Evolutionary conservation across 2,329 filamentous ascomycete species (phyloP), one percentile per base, ranked within the genome.

Genomic region (Colletotrichum salicis): DNA sequence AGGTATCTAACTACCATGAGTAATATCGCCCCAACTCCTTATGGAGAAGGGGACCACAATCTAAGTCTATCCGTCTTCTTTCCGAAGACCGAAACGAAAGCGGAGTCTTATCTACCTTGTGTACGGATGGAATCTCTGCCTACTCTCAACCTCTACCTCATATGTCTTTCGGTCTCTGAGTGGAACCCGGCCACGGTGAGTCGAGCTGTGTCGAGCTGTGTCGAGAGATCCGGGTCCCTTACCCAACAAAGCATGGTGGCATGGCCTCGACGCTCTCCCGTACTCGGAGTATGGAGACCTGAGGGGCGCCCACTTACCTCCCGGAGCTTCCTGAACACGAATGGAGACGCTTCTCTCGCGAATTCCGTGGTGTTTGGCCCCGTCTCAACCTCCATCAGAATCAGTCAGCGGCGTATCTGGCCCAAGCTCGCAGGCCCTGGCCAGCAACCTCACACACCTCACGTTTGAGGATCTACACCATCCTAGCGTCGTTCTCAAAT

Each of bases 381-480:
- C 35, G 70, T 72, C 70, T 64, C 65, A 70, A 60, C 35, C 69
- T 59, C 35, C 27, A 33, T 33, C 48, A 59, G 54, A 54, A 59
- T 69, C 64, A 59, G 27, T 59, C 59, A 72, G 65, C 70, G 33
- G 52, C 35, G 55, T 35, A 60, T n/a, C 60, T 48, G 65, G 66
- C 60, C 70, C 65, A 37, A 70, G 70, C 65, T 72, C 55, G 35
- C 31, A 33, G 35, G 41, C 45, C 48, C 52, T n/a, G 55, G 19
- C 65, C 55, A 57, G 45, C 65, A 60, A 60, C 45, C 70, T 72
- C 70, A 70, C 65, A 70, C 70, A 31, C 60, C 70, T 72, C 66
- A 29, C 45, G 65, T 72, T 72, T 72, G 56, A 72, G 48, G 70
- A 72, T 72, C 70, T 41, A 61, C 65, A 41, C 48, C 59, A 72